A percentile compares a stretch with the other conserved stretches of the same genome.
phyloP scores from a whole-genome alignment of 768 basidiomycete genomes.

The Lentinus brumalis region DNA sequence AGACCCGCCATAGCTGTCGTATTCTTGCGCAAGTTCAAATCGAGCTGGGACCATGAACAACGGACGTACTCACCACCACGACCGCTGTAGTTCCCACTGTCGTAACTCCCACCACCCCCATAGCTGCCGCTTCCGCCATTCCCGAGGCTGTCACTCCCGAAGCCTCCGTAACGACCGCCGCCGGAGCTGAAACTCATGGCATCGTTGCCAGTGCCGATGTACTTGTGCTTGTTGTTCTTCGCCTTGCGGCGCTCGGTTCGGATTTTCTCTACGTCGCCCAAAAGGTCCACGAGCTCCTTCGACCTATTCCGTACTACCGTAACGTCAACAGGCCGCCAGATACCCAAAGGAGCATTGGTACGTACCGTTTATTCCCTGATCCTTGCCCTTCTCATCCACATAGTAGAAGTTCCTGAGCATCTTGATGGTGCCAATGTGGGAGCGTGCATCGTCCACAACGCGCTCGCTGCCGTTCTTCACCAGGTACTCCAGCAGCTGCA shows the following conservation, averaged over 20 bases:
- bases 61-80: conserved; percentile 17
- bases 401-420: conserved; percentile 98
- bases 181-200: conserved; percentile 63
- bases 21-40: not conserved
- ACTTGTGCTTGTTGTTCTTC: conserved; percentile 88
- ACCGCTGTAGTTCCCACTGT: conserved; percentile 36
- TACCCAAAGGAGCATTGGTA: not conserved
- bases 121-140: conserved; percentile 33
- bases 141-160: conserved; percentile 56
- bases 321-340: not conserved
- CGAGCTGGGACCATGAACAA: not conserved
- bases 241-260: conserved; percentile 89
- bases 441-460: conserved; percentile 95
- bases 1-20: conserved; percentile 1
- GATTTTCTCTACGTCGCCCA: conserved; percentile 90
- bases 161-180: conserved; percentile 67
- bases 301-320: conserved; percentile 88
- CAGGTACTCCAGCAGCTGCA: conserved; percentile 93
- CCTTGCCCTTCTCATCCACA: conserved; percentile 98
- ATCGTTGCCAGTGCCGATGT: conserved; percentile 85
- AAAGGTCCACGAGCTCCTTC: conserved; percentile 87
- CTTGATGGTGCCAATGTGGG: conserved; percentile 93
- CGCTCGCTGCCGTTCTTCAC: conserved; percentile 97
- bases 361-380: conserved; percentile 96
- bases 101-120: conserved; percentile 34